Evolutionary conservation across 805 yeast species (phyloP).

Genomic region (Candida lessepsii): DNA sequence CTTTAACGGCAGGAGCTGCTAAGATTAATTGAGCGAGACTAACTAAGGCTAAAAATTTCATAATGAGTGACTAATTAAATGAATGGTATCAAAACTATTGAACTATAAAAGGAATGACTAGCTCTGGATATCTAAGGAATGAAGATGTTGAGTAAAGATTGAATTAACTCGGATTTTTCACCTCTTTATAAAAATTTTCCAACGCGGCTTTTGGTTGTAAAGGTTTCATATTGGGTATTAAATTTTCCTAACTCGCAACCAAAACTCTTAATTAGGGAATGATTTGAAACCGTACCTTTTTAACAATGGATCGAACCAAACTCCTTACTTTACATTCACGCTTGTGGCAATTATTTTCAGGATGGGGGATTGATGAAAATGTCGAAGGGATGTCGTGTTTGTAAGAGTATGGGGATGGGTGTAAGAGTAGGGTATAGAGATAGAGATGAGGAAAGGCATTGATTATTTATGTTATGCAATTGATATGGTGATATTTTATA

Average conservation of each 20-base stretch:
- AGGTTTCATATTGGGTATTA: background rate
- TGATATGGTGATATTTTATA: too few species aligned
- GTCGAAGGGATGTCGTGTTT: too few species aligned
- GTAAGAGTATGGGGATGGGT: too few species aligned
- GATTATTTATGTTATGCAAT: too few species aligned
- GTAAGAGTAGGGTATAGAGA: too few species aligned
- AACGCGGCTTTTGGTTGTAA: background rate
- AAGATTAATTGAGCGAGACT: conserved; percentile 6
- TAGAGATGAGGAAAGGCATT: too few species aligned
- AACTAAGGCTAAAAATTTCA: conserved; percentile 14
- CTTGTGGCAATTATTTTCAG: too few species aligned
- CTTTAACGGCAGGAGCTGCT: conserved; percentile 30
- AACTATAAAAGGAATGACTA: conserved; percentile 14
- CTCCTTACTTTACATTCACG: conserved; percentile 4
- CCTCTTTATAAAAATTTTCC: background rate
- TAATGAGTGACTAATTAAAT: conserved; percentile 10
- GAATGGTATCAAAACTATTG: conserved; percentile 7
- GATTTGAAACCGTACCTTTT: conserved; percentile 7
- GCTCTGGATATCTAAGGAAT: conserved; percentile 5
- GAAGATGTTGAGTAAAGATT: background rate
- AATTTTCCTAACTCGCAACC: conserved; percentile 4
- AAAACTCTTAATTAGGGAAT: too few species aligned
- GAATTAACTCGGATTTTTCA: background rate
- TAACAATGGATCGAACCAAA: background rate
- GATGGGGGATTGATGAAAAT: too few species aligned